Conservation (phyloP, 179 eudicot genomes). For the Patellifolia procumbens region DNA sequence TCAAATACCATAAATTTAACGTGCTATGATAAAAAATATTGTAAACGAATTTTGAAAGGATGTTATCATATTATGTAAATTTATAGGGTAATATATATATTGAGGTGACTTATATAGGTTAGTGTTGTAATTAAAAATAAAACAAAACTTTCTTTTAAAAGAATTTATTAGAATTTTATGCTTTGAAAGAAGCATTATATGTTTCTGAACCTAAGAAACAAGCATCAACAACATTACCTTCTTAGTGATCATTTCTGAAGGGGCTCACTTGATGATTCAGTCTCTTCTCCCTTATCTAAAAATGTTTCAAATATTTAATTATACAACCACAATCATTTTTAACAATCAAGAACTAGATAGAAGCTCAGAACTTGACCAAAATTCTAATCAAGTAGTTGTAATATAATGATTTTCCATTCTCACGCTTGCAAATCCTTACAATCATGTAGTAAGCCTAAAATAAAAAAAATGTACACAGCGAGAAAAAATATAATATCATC, state of each 20-base stretch:
- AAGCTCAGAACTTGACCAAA: slow-evolving; percentile 1
- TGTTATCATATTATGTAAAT: too few species aligned
- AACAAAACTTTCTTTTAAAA: too few species aligned
- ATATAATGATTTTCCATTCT: slow-evolving; percentile 18
- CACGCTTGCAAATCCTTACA: slow-evolving; percentile 21
- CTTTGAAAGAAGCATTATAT: not conserved
- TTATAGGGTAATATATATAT: too few species aligned
- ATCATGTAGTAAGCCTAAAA: slow-evolving; percentile 6
- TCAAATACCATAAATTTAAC: too few species aligned
- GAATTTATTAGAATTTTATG: too few species aligned
- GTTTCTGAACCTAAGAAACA: not conserved
- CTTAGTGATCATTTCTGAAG: not conserved
- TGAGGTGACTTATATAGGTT: too few species aligned
- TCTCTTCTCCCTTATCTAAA: not conserved
- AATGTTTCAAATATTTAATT: slow-evolving; percentile 1
- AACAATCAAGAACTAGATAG: not conserved
- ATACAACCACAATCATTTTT: slow-evolving; percentile 7
- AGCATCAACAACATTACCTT: slow-evolving; percentile 17
- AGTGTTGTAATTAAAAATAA: not conserved
- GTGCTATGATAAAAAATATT: too few species aligned
- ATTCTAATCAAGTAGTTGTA: slow-evolving; percentile 5
- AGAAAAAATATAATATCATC: not conserved
- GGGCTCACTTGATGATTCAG: not conserved
- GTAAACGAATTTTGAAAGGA: too few species aligned
- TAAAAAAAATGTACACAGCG: not conserved